Evolutionary conservation across 208 protist species (phyloP), one percentile per base, ranked within the genome.

Genomic region (Strigomonas culicis): DNA sequence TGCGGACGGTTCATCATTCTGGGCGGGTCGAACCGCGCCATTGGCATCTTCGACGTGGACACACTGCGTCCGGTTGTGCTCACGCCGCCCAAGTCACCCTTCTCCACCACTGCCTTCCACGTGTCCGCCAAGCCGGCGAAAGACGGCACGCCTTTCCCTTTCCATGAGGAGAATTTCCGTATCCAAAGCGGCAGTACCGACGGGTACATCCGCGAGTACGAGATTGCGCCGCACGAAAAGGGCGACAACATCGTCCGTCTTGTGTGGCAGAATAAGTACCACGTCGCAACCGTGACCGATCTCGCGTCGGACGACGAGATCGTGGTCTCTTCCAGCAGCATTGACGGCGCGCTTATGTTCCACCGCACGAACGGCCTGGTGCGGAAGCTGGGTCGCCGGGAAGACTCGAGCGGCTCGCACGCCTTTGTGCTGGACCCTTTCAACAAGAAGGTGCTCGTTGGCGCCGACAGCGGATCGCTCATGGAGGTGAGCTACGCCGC

Each of bases 261-360:
- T n/a, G 74, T 75, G 13, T 89, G 85, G 80, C 74, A 77, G 24
- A 53, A 75, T 60, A 89, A 92, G 59, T 67, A 78, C 17, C 85
- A 92, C 77, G 24, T 56, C 25, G 74, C 80, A 13, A 73, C 71
- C 1, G 70, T 92, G 3, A 65, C 57, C 25, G 72, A 75, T 73
- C 22, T 94, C 41, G 61, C 77, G 24, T 78, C 75, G 47, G 85
- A 94, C 66, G 77, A 73, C 1, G 72, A 88, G 55, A 67, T 92
- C 2, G 69, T 84, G 6, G 63, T 86, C 21, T 88, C 72, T 50
- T 80, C 70, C 24, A 90, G 85, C 60, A 47, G 79, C 28, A 73
- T 88, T 34, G 83, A 90, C 53, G 79, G 85, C 11, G 80, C 68
- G 0, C 74, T 68, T 19, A 49, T 90, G 19, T 79, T 79, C 34